A percentile compares a stretch with the other conserved stretches of the same genome.
Evolutionary conservation across 2,329 filamentous ascomycete species (phyloP).

Genomic region (Aspergillus cejpii): DNA sequence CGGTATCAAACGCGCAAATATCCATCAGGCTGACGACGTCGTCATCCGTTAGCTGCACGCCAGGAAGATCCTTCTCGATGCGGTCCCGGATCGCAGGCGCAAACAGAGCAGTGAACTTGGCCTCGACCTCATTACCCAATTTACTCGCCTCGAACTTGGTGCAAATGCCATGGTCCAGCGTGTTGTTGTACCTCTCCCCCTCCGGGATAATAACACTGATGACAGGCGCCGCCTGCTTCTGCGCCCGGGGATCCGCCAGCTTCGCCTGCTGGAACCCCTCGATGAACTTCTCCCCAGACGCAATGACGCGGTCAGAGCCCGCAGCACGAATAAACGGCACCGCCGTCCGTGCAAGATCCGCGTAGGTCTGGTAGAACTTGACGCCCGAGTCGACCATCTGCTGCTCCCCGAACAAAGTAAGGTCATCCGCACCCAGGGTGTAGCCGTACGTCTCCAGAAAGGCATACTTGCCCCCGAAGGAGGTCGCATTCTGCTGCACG

Average conservation of each 20-base stretch:
- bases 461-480: constrained; percentile 56
- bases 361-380: constrained; percentile 70
- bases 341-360: constrained; percentile 49
- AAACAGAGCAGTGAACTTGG: constrained; percentile 57
- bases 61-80: constrained; percentile 62
- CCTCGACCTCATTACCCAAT: constrained; percentile 43
- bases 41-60: constrained; percentile 55
- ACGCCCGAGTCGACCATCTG: constrained; percentile 68
- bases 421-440: constrained; percentile 60
- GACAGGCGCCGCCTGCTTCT: constrained; percentile 45
- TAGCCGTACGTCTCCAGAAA: constrained; percentile 71
- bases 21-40: constrained; percentile 76
- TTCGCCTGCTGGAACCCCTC: constrained; percentile 62
- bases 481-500: constrained; percentile 54
- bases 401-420: constrained; percentile 61
- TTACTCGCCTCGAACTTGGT: constrained; percentile 59
- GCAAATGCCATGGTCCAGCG: constrained; percentile 68
- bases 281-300: constrained; percentile 69
- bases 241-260: constrained; percentile 35
- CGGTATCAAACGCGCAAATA: constrained; percentile 75
- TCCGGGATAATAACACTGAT: constrained; percentile 67
- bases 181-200: constrained; percentile 64
- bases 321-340: constrained; percentile 68
- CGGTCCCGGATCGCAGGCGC: constrained; percentile 60
- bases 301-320: constrained; percentile 62